A percentile compares a stretch with the other conserved stretches of the same genome.
These are phyloP conservation scores for Spergularia bocconei DNA, from an alignment of 148 eudicot species.

Conservation along the genomic window DNA sequence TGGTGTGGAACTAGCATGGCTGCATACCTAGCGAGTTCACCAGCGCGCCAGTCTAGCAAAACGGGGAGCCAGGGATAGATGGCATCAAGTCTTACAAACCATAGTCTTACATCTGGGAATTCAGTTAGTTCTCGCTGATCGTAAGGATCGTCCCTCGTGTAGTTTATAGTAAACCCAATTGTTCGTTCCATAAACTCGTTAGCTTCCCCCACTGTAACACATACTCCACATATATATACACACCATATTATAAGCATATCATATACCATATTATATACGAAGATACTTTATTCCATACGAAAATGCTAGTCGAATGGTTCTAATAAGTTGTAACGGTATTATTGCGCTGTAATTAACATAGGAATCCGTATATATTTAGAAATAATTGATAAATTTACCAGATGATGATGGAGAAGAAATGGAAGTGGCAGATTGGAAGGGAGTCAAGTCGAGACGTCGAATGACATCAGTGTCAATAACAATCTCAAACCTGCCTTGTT, in stretches of 20 bases:
- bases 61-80: constrained; percentile 90
- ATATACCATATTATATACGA: too few species aligned
- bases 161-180: constrained; percentile 77
- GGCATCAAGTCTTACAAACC: constrained; percentile 92
- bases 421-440: constrained; percentile 54
- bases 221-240: not conserved
- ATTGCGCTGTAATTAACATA: too few species aligned
- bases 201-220: constrained; percentile 37
- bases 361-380: too few species aligned
- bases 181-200: constrained; percentile 60
- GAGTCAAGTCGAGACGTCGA: constrained; percentile 59
- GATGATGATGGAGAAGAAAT: constrained; percentile 42
- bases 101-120: constrained; percentile 71
- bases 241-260: too few species aligned
- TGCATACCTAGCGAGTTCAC: constrained; percentile 93
- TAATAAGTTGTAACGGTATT: too few species aligned
- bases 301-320: too few species aligned
- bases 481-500: constrained; percentile 66
- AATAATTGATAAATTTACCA: constrained; percentile 30
- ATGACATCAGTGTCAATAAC: constrained; percentile 56
- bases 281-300: too few species aligned
- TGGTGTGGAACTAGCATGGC: constrained; percentile 97
- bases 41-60: constrained; percentile 82
- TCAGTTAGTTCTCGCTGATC: constrained; percentile 80
- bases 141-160: constrained; percentile 56